Conservation (phyloP, 1,284 basidiomycete genomes). For the Schizopora paradoxa region DNA sequence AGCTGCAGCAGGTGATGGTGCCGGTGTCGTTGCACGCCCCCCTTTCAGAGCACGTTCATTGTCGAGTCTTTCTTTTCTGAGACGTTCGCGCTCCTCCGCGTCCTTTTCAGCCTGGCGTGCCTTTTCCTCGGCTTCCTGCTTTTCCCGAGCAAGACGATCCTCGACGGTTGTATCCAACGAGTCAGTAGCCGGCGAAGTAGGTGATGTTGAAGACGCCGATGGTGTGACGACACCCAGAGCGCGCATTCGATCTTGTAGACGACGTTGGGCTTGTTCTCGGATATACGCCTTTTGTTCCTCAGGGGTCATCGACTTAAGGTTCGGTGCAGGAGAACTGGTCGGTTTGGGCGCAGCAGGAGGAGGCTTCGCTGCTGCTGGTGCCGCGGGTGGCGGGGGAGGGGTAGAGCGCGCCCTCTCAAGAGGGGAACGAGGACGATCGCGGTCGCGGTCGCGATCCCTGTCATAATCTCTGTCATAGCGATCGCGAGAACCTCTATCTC, state of each 20-base stretch:
- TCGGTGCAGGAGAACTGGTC: conserved; percentile 45
- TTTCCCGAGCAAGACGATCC: conserved; percentile 78
- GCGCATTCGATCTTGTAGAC: conserved; percentile 84
- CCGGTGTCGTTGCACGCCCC: conserved; percentile 28
- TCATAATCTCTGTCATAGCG: conserved; percentile 31
- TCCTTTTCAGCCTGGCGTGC: conserved; percentile 68
- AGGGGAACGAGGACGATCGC: conserved; percentile 46
- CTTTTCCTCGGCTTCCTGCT: conserved; percentile 82
- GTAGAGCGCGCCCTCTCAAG: conserved; percentile 45
- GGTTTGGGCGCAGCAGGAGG: conserved; percentile 47
- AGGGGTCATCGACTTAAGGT: conserved; percentile 73
- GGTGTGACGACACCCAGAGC: conserved; percentile 73
- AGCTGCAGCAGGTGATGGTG: conserved; percentile 26
- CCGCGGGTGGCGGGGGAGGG: conserved; percentile 36
- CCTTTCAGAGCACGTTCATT: conserved; percentile 59
- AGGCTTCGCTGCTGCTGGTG: conserved; percentile 31
- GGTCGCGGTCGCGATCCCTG: conserved; percentile 33
- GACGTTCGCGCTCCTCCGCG: conserved; percentile 69
- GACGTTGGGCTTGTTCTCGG: conserved; percentile 77
- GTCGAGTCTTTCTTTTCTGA: conserved; percentile 63
- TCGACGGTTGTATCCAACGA: conserved; percentile 74
- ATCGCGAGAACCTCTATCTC: conserved; percentile 24
- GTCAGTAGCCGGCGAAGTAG: conserved; percentile 16
- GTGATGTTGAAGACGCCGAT: conserved; percentile 39
- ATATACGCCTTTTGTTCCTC: conserved; percentile 83